These are phyloP conservation scores for Alternaria alternata DNA, from an alignment of 2,329 filamentous ascomycete species.

Conservation along the genomic window DNA sequence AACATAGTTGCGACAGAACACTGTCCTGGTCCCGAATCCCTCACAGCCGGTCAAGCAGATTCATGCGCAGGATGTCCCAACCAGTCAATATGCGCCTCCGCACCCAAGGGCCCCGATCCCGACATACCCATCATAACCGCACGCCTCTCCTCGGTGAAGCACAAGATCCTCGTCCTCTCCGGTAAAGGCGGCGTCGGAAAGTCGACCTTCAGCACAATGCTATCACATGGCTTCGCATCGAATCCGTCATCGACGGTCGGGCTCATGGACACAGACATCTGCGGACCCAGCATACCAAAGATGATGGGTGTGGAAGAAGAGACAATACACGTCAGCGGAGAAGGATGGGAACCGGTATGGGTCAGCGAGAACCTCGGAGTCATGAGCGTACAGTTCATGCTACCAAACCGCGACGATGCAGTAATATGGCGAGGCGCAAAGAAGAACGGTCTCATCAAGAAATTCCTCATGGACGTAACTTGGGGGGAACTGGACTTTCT, in stretches of 20 bases:
- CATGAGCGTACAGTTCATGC: slow-evolving; percentile 99
- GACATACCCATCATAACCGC: slow-evolving; percentile 89
- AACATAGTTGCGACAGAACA: slow-evolving; percentile 66
- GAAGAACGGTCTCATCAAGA: slow-evolving; percentile 98
- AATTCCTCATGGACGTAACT: slow-evolving; percentile 96
- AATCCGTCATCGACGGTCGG: slow-evolving; percentile 83
- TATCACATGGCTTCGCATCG: slow-evolving; percentile 87
- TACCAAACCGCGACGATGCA: slow-evolving; percentile 90
- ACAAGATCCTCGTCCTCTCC: slow-evolving; percentile 91
- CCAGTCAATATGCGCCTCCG: slow-evolving; percentile 91
- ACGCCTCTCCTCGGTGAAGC: slow-evolving; percentile 80
- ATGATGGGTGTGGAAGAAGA: slow-evolving; percentile 98
- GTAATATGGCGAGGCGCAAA: slow-evolving; percentile 98
- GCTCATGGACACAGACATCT: slow-evolving; percentile 98
- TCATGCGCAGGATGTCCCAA: slow-evolving; percentile 96
- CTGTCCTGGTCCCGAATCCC: slow-evolving; percentile 88
- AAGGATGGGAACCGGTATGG: slow-evolving; percentile 96
- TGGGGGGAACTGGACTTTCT: slow-evolving; percentile 96
- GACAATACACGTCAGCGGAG: slow-evolving; percentile 87
- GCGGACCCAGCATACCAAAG: slow-evolving; percentile 93
- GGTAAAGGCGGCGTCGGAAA: slow-evolving; percentile 98
- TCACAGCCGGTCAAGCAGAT: slow-evolving; percentile 72
- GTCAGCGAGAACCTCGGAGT: slow-evolving; percentile 92
- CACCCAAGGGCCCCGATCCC: slow-evolving; percentile 93
- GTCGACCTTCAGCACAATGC: slow-evolving; percentile 87